Conservation (phyloP, 108 stramenopile genomes). For the Licmophora abbreviata region DNA sequence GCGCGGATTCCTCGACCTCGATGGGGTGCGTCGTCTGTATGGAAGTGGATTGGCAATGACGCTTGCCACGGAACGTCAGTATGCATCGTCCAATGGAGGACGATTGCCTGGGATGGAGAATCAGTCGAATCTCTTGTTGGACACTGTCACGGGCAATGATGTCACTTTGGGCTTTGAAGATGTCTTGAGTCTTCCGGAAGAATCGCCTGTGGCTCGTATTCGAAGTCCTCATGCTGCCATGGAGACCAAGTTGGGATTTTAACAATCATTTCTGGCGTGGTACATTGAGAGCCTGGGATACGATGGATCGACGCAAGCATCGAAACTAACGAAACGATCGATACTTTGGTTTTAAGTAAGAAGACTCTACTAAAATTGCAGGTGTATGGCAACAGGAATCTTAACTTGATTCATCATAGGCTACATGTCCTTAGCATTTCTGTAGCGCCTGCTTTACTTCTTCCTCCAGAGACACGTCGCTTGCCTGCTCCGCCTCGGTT, state of each 20-base stretch:
- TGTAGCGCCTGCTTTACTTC: constrained; percentile 21
- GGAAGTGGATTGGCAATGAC: constrained; percentile 82
- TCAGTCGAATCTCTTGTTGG: constrained; percentile 53
- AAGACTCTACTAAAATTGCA: too few relatives aligned
- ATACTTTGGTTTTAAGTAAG: too few relatives aligned
- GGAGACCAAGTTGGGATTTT: constrained; percentile 74
- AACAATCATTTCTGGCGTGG: too few relatives aligned
- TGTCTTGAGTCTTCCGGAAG: constrained; percentile 47
- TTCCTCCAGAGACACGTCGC: constrained; percentile 30
- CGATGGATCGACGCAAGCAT: too few relatives aligned
- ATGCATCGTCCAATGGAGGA: constrained; percentile 50
- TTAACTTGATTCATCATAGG: too few relatives aligned
- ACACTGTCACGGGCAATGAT: constrained; percentile 72
- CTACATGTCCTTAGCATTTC: neutral
- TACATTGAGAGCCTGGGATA: too few relatives aligned
- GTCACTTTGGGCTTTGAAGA: constrained; percentile 67
- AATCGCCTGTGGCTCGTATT: constrained; percentile 34
- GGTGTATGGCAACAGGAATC: too few relatives aligned
- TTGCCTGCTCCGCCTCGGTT: constrained; percentile 19
- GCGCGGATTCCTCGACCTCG: constrained; percentile 27
- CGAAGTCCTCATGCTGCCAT: constrained; percentile 51
- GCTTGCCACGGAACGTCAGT: constrained; percentile 69
- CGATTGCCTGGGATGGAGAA: constrained; percentile 45
- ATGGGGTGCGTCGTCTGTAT: constrained; percentile 70
- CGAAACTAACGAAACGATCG: too few relatives aligned